Percentiles rank a stretch among this genome's conserved stretches.
Conservation (phyloP, 2,329 filamentous ascomycete genomes). For the Nothophoma quercina region DNA sequence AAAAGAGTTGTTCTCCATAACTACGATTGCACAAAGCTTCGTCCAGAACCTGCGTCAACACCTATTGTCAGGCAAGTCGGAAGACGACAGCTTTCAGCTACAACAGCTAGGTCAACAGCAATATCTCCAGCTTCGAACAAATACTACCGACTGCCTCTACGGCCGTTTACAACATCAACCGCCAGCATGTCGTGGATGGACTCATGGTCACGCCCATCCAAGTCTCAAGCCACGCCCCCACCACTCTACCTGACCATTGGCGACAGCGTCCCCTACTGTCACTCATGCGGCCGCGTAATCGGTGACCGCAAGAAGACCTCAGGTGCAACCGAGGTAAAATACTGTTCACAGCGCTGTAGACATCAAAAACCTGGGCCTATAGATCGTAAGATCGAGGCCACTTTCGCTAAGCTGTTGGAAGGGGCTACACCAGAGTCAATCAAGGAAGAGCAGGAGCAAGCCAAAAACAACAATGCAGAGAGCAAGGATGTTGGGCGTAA, state of each 20-base stretch:
- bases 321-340: conserved; percentile 55
- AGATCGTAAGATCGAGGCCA: conserved; percentile 62
- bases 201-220: conserved; percentile 55
- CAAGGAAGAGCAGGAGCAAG: conserved; percentile 26
- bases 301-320: conserved; percentile 49
- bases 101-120: not conserved
- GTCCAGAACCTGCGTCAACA: too few relatives aligned
- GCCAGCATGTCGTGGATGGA: conserved; percentile 59
- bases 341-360: conserved; percentile 65
- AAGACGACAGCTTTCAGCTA: not conserved
- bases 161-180: not conserved
- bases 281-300: conserved; percentile 65
- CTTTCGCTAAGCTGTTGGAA: conserved; percentile 55
- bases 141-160: not conserved
- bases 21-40: too few relatives aligned
- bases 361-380: conserved; percentile 58
- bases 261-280: conserved; percentile 63
- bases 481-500: not conserved
- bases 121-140: not conserved
- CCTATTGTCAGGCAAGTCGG: not conserved
- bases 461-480: not conserved
- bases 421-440: conserved; percentile 40
- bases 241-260: conserved; percentile 62
- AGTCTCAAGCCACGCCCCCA: conserved; percentile 55
- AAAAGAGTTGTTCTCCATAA: not conserved